Evolutionary conservation across 371 early-diverging fungal genomes (phyloP).

Genomic region (Syncephalis plumigaleata): DNA sequence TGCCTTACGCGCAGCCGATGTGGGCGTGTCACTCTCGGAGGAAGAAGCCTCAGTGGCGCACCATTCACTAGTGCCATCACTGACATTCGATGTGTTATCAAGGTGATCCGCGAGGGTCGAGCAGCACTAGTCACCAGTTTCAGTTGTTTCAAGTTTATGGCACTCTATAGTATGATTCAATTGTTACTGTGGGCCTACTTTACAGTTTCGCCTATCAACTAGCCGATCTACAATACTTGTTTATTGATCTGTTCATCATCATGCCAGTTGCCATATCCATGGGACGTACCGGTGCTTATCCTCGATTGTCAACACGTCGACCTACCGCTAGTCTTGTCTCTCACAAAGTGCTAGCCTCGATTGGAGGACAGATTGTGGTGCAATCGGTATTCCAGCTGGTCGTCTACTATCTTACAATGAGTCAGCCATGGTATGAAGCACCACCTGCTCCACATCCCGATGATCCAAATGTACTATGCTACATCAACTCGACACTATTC

Average conservation of each 20-base stretch:
- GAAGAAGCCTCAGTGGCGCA: slow-evolving; percentile 97
- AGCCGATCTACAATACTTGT: slow-evolving; percentile 87
- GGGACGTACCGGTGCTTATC: slow-evolving; percentile 74
- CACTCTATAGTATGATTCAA: slow-evolving; percentile 69
- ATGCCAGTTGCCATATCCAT: slow-evolving; percentile 80
- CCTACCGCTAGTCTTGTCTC: slow-evolving; percentile 90
- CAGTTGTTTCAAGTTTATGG: slow-evolving; percentile 96
- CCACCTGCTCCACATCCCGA: slow-evolving; percentile 43
- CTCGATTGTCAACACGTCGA: slow-evolving; percentile 45
- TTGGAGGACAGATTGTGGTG: slow-evolving; percentile 76
- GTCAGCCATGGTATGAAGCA: slow-evolving; percentile 50
- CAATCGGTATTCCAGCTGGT: slow-evolving; percentile 56
- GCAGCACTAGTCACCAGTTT: slow-evolving; percentile 96
- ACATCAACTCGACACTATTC: slow-evolving; percentile 84
- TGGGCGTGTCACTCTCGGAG: slow-evolving; percentile 93
- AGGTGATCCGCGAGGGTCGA: slow-evolving; percentile 91
- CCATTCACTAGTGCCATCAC: slow-evolving; percentile 84
- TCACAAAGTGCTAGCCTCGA: slow-evolving; percentile 72
- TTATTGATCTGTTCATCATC: slow-evolving; percentile 76
- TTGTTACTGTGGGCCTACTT: slow-evolving; percentile 74
- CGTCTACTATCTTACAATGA: slow-evolving; percentile 46
- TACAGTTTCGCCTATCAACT: slow-evolving; percentile 74
- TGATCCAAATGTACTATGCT: slow-evolving; percentile 46
- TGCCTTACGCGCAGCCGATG: slow-evolving; percentile 95
- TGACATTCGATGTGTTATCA: slow-evolving; percentile 83